phyloP scores from a whole-genome alignment of 306 rosid species.

The Sophora flavescens region DNA sequence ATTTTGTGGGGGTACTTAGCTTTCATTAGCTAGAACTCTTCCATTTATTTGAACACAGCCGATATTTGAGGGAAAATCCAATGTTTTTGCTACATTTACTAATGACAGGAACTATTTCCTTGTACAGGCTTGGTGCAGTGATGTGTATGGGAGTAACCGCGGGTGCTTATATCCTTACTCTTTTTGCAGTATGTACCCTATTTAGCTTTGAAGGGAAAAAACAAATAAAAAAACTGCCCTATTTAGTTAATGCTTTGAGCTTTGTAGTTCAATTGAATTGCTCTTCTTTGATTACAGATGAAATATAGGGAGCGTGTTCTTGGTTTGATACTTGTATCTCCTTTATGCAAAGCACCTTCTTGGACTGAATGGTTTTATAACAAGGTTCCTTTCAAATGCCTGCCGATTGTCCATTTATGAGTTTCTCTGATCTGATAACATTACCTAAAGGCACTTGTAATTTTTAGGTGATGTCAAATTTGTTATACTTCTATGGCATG shows the following conservation, averaged over 20 bases:
- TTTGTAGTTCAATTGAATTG: slow-evolving; percentile 21
- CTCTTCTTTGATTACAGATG: slow-evolving; percentile 61
- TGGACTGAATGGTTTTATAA: slow-evolving; percentile 98
- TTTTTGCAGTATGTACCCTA: slow-evolving; percentile 85
- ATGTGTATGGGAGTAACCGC: slow-evolving; percentile 99
- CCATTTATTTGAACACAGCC: background rate
- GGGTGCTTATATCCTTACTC: slow-evolving; percentile 90
- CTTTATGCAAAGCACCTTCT: slow-evolving; percentile 94
- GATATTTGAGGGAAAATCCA: slow-evolving; percentile 34
- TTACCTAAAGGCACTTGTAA: slow-evolving; percentile 29
- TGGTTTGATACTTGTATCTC: slow-evolving; percentile 95
- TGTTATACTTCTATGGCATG: slow-evolving; percentile 92
- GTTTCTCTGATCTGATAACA: slow-evolving; percentile 26
- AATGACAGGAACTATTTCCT: slow-evolving; percentile 40
- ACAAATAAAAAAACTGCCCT: slow-evolving; percentile 13
- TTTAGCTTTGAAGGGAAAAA: slow-evolving; percentile 28
- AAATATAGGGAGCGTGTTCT: slow-evolving; percentile 95
- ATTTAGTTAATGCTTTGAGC: slow-evolving; percentile 23
- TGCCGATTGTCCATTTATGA: slow-evolving; percentile 27
- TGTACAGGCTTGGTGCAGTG: slow-evolving; percentile 91
- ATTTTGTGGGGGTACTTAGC: background rate
- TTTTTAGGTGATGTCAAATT: slow-evolving; percentile 83
- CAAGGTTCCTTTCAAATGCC: slow-evolving; percentile 65
- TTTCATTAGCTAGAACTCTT: slow-evolving; percentile 21
- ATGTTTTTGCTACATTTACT: slow-evolving; percentile 42